phyloP scores from a whole-genome alignment of 768 basidiomycete species.

The Tricholoma sp. region DNA sequence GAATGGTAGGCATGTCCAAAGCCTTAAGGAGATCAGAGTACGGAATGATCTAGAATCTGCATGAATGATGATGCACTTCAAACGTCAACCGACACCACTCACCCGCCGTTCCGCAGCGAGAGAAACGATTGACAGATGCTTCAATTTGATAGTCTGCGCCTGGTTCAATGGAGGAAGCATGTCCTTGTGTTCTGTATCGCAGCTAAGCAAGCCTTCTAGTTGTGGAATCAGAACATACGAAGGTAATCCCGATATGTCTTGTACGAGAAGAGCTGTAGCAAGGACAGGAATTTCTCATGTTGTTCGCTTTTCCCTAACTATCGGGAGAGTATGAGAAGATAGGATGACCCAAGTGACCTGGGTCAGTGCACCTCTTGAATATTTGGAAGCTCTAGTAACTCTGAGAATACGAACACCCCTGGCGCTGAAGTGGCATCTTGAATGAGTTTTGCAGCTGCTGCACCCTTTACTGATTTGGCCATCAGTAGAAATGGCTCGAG shows the following conservation, averaged over 20 bases:
- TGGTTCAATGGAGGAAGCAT: conserved; percentile 61
- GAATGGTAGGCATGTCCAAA: conserved; percentile 73
- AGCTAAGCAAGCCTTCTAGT: neutral
- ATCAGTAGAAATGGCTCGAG: conserved; percentile 90
- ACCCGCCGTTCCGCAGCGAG: conserved; percentile 77
- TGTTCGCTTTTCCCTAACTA: conserved; percentile 70
- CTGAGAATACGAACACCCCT: conserved; percentile 90
- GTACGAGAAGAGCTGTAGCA: conserved; percentile 88
- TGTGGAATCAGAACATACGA: conserved; percentile 33
- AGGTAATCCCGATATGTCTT: conserved; percentile 82
- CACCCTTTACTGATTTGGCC: conserved; percentile 88
- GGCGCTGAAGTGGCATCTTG: conserved; percentile 83
- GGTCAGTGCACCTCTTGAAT: conserved; percentile 73
- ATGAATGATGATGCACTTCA: neutral
- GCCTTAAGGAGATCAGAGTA: conserved; percentile 68
- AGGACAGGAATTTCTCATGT: conserved; percentile 50
- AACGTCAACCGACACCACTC: conserved; percentile 19
- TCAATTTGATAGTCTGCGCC: conserved; percentile 82
- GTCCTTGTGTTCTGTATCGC: conserved; percentile 54
- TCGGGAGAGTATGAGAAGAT: neutral
- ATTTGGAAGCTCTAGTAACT: conserved; percentile 76
- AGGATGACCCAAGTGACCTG: neutral
- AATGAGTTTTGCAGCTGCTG: conserved; percentile 85
- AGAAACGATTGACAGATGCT: conserved; percentile 87
- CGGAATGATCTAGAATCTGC: conserved; percentile 60